phyloP scores from a whole-genome alignment of 208 protist species.

The Porcisia deanei region DNA sequence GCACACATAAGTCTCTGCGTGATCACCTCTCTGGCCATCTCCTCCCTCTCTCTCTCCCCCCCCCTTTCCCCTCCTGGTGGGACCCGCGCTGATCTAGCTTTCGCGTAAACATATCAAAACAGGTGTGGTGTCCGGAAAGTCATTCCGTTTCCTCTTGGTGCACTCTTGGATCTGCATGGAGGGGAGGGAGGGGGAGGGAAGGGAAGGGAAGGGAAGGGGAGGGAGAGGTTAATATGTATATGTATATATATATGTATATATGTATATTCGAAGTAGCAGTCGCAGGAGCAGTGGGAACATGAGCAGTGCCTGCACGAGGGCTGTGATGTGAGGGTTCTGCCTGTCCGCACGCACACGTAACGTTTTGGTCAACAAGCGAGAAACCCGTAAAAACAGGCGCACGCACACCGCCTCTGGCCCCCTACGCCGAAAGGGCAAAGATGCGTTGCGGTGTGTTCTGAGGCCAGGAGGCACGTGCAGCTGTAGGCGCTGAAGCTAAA shows the following conservation, averaged over 20 bases:
- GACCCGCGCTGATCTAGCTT: no score
- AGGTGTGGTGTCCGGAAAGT: no score
- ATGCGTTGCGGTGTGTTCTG: slow-evolving; percentile 22
- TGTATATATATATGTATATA: neutral
- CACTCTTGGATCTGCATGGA: no score
- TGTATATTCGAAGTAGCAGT: neutral
- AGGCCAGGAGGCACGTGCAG: slow-evolving; percentile 37
- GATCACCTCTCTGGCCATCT: neutral
- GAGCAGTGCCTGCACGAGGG: neutral
- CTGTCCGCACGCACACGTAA: neutral
- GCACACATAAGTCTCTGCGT: neutral
- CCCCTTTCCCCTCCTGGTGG: no score
- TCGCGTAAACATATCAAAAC: no score
- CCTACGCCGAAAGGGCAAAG: slow-evolving; percentile 18
- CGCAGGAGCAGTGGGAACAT: neutral
- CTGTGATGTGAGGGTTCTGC: neutral
- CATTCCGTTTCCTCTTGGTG: no score
- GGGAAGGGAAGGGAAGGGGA: neutral
- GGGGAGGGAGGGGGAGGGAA: no score
- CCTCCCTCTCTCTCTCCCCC: no score
- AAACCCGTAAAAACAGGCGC: neutral
- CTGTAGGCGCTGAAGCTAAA: slow-evolving; percentile 6
- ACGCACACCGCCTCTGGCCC: neutral
- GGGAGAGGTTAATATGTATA: neutral
- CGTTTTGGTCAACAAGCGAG: neutral